phyloP scores from a whole-genome alignment of 208 protist genomes.

The Acanthamoeba royreba region DNA sequence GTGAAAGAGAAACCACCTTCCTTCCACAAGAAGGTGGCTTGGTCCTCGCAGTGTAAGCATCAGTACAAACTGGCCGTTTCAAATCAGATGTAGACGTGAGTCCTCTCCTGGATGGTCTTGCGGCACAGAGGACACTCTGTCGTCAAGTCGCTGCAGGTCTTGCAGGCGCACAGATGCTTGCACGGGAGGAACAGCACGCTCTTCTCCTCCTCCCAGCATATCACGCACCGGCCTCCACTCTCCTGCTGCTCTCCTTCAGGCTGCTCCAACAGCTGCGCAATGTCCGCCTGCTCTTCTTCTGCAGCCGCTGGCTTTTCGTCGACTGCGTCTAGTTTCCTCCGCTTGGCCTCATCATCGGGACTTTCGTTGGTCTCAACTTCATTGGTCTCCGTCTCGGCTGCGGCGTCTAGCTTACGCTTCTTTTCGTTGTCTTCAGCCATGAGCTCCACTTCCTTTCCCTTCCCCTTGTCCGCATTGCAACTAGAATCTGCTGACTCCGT shows the following conservation, averaged over 20 bases:
- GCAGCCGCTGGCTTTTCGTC: neutral
- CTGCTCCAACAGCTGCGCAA: too few species aligned
- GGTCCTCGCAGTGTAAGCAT: too few species aligned
- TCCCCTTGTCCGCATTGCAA: neutral
- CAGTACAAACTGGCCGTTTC: too few species aligned
- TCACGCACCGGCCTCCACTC: neutral
- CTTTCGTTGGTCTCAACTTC: neutral
- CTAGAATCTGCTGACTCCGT: too few species aligned
- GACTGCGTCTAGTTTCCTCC: neutral
- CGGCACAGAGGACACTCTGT: neutral
- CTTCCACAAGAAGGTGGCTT: too few species aligned
- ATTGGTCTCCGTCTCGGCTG: neutral
- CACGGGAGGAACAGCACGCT: conserved; percentile 9
- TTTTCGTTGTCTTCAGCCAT: too few species aligned
- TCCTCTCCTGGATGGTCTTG: neutral
- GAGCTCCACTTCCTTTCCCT: too few species aligned
- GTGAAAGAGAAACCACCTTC: too few species aligned
- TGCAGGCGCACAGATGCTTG: neutral
- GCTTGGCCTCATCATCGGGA: neutral
- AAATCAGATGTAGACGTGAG: conserved; percentile 12
- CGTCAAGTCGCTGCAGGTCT: conserved; percentile 10
- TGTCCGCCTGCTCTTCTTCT: neutral
- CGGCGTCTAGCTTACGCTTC: neutral
- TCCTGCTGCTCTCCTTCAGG: neutral
- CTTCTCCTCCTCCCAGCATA: conserved; percentile 29